Base-by-base conservation (phyloP, 2,329 filamentous ascomycete genomes). In the Alternaria arborescens region DNA sequence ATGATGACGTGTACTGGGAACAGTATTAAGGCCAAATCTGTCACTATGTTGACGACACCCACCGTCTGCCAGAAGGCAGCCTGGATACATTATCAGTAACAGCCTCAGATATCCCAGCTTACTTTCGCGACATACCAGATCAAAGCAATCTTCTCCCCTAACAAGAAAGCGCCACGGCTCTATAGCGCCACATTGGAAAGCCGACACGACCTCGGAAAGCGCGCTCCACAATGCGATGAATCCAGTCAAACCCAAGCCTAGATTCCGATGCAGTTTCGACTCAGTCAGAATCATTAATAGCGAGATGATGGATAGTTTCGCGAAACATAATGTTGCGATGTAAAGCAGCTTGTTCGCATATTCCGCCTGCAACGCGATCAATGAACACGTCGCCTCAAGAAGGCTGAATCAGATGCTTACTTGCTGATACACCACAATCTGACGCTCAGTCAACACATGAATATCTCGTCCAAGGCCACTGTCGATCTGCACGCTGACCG, bases 241-340 rank as follows among this genome's bases (percentile, higher is more conserved):
- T 26, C 56, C 56, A 32, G 69, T 69, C 32, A 77, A 42, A 7
- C 51, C 61, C 12, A 73, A 64, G 5, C 74, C 73, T 7, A 78
- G 38, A 11, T 66, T 67, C 16, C 70, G 71, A 51, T 78, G 75
- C 57, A 71, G 38, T 14, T 71, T 60, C 3, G 73, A 75, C 16
- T 71, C 73, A 2, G 73, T 77, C 18, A 77, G 63, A 8, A 74
- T 75, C 70, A 73, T 77, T 8, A 78, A 67, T 16, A 78, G 58
- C 16, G 75, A 77, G 44, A 76, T 77, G 47, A 77, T 76, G 5
- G 75, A 77, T 12, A 77, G 65, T 55, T 78, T 78, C 3, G 75
- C 75, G 12, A 76, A 69, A 8, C 70, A 68, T 36, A 78, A 60
- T 11, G 75, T 78, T 8, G 75, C 69, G 36, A 78, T 73, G 44